phyloP scores from a whole-genome alignment of 139 green algal genomes.

The Spirogloea muscicola region DNA sequence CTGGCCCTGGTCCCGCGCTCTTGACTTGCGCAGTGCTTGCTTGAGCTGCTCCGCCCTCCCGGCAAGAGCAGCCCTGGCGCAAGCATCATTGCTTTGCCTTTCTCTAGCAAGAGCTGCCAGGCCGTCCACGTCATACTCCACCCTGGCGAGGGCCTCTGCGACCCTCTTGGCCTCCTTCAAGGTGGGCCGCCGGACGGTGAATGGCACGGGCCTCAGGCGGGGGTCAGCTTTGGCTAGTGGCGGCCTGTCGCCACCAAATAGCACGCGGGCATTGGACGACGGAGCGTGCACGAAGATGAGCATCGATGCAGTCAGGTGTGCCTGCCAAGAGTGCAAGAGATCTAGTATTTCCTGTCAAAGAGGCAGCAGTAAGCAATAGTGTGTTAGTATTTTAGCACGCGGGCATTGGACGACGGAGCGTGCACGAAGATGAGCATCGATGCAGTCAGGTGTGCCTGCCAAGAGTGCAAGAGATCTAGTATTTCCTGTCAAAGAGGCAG shows the following conservation, averaged over 20 bases:
- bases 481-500: no score
- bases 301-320: conserved; percentile 51
- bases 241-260: conserved; percentile 32
- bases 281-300: conserved; percentile 70
- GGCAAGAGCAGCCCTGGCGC: no score
- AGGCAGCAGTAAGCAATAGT: no score
- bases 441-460: conserved; percentile 53
- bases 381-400: no score
- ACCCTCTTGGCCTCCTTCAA: conserved; percentile 73
- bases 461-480: conserved; percentile 56
- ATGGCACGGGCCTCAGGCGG: conserved; percentile 68
- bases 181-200: conserved; percentile 76
- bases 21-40: no score
- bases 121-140: conserved; percentile 8
- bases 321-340: conserved; percentile 59
- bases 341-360: conserved; percentile 40
- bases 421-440: conserved; percentile 67
- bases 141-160: neutral
- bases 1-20: no score
- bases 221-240: conserved; percentile 54
- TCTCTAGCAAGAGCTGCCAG: no score
- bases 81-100: no score
- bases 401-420: conserved; percentile 56
- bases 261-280: conserved; percentile 49
- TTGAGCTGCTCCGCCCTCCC: no score